Conservation (phyloP, 192 early-diverging fungal genomes). For the Geranomyces variabilis region DNA sequence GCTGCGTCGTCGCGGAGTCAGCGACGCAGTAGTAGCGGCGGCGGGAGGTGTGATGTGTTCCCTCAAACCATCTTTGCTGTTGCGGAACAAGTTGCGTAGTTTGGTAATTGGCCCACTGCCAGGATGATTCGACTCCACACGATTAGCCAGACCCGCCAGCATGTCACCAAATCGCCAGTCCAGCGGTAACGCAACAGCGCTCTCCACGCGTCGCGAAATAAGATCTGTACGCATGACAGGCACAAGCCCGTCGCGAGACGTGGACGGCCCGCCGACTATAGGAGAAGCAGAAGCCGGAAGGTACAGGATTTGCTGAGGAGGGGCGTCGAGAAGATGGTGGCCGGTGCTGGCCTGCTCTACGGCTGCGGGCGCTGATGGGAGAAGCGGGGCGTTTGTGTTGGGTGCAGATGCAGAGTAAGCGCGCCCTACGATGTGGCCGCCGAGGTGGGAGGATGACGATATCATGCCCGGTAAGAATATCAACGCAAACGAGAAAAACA, state of each 20-base stretch:
- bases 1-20: background rate
- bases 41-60: background rate
- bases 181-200: slow-evolving; percentile 29
- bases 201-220: slow-evolving; percentile 8
- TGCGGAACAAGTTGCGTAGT: slow-evolving; percentile 14
- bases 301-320: slow-evolving; percentile 29
- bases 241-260: background rate
- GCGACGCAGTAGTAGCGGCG: background rate
- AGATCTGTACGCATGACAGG: background rate
- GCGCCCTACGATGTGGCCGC: slow-evolving; percentile 31
- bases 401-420: slow-evolving; percentile 23
- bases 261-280: background rate
- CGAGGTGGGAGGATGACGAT: slow-evolving; percentile 35
- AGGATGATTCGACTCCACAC: background rate
- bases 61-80: background rate
- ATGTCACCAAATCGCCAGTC: slow-evolving; percentile 20
- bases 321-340: slow-evolving; percentile 17
- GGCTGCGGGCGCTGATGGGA: background rate
- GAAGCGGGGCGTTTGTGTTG: background rate
- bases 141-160: slow-evolving; percentile 19
- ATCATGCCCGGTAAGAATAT: slow-evolving; percentile 69
- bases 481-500: slow-evolving; percentile 83
- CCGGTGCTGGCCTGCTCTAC: background rate
- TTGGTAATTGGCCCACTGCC: slow-evolving; percentile 6
- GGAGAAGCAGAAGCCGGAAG: slow-evolving; percentile 38